These are phyloP conservation scores for Heterobasidion parviporum DNA, from an alignment of 1,284 basidiomycete genomes.

Conservation along the genomic window DNA sequence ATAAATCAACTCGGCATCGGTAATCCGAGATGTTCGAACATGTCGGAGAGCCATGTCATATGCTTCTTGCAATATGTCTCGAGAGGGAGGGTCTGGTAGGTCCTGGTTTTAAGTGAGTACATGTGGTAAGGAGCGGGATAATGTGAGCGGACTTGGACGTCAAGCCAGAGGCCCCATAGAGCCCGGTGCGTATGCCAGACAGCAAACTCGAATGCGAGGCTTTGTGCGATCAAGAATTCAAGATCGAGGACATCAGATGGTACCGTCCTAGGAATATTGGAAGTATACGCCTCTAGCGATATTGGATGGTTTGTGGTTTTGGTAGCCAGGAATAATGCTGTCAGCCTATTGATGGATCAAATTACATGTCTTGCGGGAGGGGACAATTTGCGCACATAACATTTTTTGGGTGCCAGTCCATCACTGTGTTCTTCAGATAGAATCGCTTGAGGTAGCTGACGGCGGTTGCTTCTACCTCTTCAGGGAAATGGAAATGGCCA, in stretches of 20 bases:
- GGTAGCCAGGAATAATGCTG: constrained; percentile 89
- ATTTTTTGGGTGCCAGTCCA: constrained; percentile 99
- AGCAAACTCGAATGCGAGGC: constrained; percentile 87
- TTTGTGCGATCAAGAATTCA: constrained; percentile 94
- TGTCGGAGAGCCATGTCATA: constrained; percentile 57
- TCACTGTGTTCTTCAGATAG: constrained; percentile 95
- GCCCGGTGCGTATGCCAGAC: constrained; percentile 88
- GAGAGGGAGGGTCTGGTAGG: constrained; percentile 38
- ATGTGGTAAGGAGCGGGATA: not conserved
- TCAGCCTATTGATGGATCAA: constrained; percentile 56
- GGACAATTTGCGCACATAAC: constrained; percentile 69
- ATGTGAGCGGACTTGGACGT: constrained; percentile 67
- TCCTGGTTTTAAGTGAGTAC: constrained; percentile 6
- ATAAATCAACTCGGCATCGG: constrained; percentile 89
- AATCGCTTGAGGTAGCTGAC: constrained; percentile 92
- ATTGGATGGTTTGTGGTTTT: constrained; percentile 96
- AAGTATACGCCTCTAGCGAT: constrained; percentile 77
- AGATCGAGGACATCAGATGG: constrained; percentile 83
- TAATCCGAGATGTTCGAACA: constrained; percentile 71
- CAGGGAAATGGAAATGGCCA: constrained; percentile 79
- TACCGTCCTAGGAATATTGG: constrained; percentile 71
- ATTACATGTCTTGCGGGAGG: not conserved
- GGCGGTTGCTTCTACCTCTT: constrained; percentile 90
- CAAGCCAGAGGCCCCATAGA: constrained; percentile 85
- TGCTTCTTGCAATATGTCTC: constrained; percentile 33